Evolutionary conservation across 257 asterid species (phyloP).

Genomic region (Solanum raphanifolium): DNA sequence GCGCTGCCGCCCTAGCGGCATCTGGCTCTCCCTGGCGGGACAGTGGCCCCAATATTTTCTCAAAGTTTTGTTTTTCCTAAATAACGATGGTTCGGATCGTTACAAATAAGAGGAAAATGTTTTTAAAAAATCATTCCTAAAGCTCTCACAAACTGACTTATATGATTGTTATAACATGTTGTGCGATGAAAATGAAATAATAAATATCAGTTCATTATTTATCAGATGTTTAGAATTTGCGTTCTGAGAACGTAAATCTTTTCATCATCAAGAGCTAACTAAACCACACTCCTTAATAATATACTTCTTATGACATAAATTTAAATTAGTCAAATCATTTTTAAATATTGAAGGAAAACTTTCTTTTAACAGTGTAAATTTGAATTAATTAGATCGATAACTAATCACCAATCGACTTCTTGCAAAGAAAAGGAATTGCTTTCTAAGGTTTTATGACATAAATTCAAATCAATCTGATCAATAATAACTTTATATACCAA

Average conservation of each 20-base stretch:
- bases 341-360: neutral
- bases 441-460: neutral
- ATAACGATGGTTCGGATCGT: too few relatives aligned
- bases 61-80: too few relatives aligned
- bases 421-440: too few relatives aligned
- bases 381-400: too few relatives aligned
- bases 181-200: neutral
- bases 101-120: neutral
- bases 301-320: neutral
- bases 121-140: neutral
- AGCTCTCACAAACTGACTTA: neutral
- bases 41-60: too few relatives aligned
- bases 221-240: neutral
- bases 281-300: neutral
- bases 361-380: neutral
- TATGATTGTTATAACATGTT: neutral
- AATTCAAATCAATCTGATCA: too few relatives aligned
- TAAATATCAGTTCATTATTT: neutral
- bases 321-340: neutral
- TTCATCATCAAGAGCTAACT: neutral
- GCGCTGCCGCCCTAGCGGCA: too few relatives aligned
- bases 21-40: too few relatives aligned
- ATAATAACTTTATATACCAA: neutral
- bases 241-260: fast-evolving
- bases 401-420: neutral